Percentiles rank a stretch among this genome's conserved stretches.
phyloP scores from a whole-genome alignment of 768 basidiomycete genomes.

The Termitomyces sp. region DNA sequence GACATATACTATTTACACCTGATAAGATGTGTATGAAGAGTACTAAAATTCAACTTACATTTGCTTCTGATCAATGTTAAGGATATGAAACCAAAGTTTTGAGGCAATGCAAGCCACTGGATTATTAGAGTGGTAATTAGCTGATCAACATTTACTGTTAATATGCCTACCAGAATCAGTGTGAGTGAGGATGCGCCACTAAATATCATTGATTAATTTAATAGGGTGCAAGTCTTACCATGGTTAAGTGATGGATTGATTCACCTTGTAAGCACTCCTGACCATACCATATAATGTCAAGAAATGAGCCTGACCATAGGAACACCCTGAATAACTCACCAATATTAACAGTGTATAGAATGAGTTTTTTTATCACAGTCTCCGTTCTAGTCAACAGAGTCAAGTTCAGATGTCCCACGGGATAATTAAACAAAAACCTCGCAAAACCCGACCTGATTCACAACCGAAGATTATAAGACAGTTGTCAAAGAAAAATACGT shows the following conservation, averaged over 20 bases:
- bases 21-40: not conserved
- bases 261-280: slow-evolving; percentile 7
- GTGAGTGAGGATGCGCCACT: slow-evolving; percentile 9
- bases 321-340: not conserved
- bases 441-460: slow-evolving; percentile 6
- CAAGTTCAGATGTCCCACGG: too few relatives aligned
- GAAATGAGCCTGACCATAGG: not conserved
- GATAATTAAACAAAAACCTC: not conserved
- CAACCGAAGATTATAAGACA: not conserved
- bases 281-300: too few relatives aligned
- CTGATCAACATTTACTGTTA: not conserved
- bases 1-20: slow-evolving; percentile 2
- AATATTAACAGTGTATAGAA: slow-evolving; percentile 9
- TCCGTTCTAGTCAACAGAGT: not conserved
- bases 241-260: not conserved
- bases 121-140: not conserved
- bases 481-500: not conserved
- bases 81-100: slow-evolving; percentile 10
- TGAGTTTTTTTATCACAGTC: slow-evolving; percentile 7
- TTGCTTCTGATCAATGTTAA: slow-evolving; percentile 9
- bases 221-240: too few relatives aligned
- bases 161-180: slow-evolving; percentile 7
- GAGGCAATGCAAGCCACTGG: slow-evolving; percentile 6
- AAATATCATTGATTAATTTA: not conserved
- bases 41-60: not conserved